Percentiles rank a stretch among this genome's conserved stretches.
phyloP scores from a whole-genome alignment of 2,329 filamentous ascomycete species.

The Aspergillus terreus region DNA sequence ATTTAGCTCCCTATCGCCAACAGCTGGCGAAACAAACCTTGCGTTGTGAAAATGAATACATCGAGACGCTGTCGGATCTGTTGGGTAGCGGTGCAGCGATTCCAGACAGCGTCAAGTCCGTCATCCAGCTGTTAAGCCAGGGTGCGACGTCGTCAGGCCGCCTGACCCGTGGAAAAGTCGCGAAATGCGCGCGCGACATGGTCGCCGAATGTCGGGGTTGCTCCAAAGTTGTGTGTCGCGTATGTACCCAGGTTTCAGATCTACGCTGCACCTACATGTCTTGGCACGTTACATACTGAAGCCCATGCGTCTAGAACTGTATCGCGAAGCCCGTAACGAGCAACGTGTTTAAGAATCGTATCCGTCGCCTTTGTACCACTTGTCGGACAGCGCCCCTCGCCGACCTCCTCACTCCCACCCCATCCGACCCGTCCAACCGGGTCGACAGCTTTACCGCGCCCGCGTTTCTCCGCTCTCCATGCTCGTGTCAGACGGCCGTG shows the following conservation, averaged over 20 bases:
- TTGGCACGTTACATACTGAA: constrained; percentile 3
- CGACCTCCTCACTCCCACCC: constrained; percentile 31
- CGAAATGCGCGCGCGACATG: constrained; percentile 80
- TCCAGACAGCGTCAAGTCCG: constrained; percentile 29
- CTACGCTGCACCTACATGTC: neutral
- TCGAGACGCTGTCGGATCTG: constrained; percentile 35
- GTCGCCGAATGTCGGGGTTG: constrained; percentile 80
- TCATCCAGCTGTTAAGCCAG: constrained; percentile 26
- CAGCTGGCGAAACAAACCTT: constrained; percentile 72
- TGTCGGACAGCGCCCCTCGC: constrained; percentile 69
- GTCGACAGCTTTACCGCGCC: constrained; percentile 40
- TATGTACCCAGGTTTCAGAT: constrained; percentile 42
- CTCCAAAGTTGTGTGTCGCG: constrained; percentile 73
- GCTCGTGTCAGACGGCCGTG: constrained; percentile 55
- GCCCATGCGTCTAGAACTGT: constrained; percentile 65
- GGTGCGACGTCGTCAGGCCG: constrained; percentile 29
- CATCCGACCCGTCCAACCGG: constrained; percentile 13
- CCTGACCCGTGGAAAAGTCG: constrained; percentile 63
- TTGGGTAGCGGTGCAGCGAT: constrained; percentile 41
- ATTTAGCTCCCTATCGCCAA: constrained; percentile 72
- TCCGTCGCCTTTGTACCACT: constrained; percentile 73
- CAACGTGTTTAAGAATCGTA: constrained; percentile 65
- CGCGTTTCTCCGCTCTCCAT: constrained; percentile 54
- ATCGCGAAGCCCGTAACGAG: constrained; percentile 75
- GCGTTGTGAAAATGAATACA: constrained; percentile 70